Percentiles rank a stretch among this genome's conserved stretches.
These are phyloP conservation scores for Colletotrichum tropicale DNA, from an alignment of 2,329 filamentous ascomycete species.

Conservation along the genomic window DNA sequence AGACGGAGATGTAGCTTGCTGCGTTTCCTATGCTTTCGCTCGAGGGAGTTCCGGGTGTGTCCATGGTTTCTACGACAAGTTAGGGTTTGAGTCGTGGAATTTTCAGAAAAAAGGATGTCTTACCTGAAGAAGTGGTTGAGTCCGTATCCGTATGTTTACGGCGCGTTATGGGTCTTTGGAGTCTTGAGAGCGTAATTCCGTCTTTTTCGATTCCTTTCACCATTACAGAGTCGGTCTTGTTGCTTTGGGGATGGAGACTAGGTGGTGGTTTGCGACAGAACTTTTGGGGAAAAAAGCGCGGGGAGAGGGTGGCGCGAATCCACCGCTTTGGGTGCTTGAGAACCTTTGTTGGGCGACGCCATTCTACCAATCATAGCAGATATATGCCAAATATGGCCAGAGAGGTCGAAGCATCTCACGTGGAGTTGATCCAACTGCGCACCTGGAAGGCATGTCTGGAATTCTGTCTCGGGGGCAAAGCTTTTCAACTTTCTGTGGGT, in stretches of 20 bases:
- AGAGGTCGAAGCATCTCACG: neutral
- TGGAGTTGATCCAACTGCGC: neutral
- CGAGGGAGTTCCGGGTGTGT: neutral
- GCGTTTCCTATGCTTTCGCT: rapidly evolving
- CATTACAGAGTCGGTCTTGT: neutral
- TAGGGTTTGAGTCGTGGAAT: neutral
- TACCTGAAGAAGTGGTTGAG: neutral
- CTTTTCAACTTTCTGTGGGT: neutral
- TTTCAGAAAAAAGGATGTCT: neutral
- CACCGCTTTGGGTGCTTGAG: neutral
- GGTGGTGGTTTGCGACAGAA: neutral
- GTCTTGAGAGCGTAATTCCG: neutral
- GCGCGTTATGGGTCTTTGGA: neutral
- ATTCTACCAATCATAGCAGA: neutral
- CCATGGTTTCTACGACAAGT: neutral
- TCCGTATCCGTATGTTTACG: neutral
- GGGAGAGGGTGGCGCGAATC: neutral
- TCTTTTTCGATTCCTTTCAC: neutral
- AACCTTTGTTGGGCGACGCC: neutral
- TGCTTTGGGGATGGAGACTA: neutral
- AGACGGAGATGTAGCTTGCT: neutral
- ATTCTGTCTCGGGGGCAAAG: neutral
- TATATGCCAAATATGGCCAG: neutral
- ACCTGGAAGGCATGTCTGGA: neutral
- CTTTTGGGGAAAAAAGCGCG: neutral